phyloP scores from a whole-genome alignment of 192 early-diverging fungal species.

The Fimicolochytrium jonesii region DNA sequence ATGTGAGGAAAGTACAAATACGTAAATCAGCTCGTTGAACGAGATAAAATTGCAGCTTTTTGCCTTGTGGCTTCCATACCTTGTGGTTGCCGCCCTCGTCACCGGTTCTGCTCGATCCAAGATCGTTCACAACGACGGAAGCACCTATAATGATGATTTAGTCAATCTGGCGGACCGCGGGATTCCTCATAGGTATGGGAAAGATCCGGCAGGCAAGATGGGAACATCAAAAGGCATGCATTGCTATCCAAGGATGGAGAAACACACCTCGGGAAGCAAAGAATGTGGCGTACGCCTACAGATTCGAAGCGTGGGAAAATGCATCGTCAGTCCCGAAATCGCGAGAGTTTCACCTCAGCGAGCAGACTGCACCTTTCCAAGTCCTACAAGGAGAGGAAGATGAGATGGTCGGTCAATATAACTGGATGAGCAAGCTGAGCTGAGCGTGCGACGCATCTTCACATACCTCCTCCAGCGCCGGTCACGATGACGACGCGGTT shows the following conservation, averaged over 20 bases:
- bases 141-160: conserved; percentile 58
- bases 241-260: not conserved
- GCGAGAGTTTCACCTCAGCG: not conserved
- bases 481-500: conserved; percentile 84
- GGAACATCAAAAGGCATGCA: too few species aligned
- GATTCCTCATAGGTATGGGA: not conserved
- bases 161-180: not conserved
- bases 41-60: not conserved
- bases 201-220: too few species aligned
- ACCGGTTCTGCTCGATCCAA: conserved; percentile 75
- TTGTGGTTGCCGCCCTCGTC: conserved; percentile 63
- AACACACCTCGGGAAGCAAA: conserved; percentile 68
- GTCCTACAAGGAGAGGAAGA: conserved; percentile 28
- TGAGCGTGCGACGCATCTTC: too few species aligned
- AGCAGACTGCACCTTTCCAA: conserved; percentile 41
- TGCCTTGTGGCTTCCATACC: too few species aligned
- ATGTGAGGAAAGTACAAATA: not conserved
- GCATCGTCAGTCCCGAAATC: not conserved
- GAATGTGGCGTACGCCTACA: conserved; percentile 86
- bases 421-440: too few species aligned
- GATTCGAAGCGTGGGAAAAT: too few species aligned
- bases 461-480: conserved; percentile 87
- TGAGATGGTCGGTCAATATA: too few species aligned
- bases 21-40: not conserved
- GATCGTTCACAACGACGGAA: conserved; percentile 94